Conservation (phyloP, 2,329 filamentous ascomycete genomes). For the Penicillium freii region DNA sequence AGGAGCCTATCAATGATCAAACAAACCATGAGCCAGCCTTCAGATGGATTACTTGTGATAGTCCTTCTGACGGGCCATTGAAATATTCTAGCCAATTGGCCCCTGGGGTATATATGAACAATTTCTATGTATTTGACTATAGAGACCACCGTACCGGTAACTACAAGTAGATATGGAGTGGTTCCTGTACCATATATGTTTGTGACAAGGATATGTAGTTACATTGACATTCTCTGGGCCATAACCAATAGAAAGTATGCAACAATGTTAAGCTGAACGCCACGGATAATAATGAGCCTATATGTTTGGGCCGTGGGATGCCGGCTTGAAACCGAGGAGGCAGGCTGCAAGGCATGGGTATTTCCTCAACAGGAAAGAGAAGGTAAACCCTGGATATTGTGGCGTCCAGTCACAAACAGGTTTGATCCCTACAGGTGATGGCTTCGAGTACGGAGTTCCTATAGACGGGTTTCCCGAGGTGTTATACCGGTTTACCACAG, state of each 20-base stretch:
- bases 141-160: neutral
- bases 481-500: neutral
- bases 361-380: neutral
- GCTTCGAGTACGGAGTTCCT: neutral
- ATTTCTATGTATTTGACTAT: neutral
- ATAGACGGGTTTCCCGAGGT: neutral
- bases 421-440: neutral
- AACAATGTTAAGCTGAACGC: too few species aligned
- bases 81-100: neutral
- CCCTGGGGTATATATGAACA: neutral
- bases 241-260: neutral
- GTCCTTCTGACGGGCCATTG: neutral
- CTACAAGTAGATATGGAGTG: neutral
- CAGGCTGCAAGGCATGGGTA: neutral
- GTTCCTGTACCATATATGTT: neutral
- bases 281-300: neutral
- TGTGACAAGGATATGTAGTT: neutral
- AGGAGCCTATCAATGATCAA: neutral
- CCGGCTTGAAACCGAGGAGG: neutral
- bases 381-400: neutral
- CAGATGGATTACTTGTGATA: neutral
- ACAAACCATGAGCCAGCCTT: neutral
- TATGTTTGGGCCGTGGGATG: neutral
- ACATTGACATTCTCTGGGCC: neutral
- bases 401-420: neutral